phyloP scores from a whole-genome alignment of 176 grass and related monocot species.

The Triticum aestivum region IWGSC_CS_RefSeq_v2.1 NC_057806.1:327934665-327935164 shows the following conservation, averaged over 20 bases:
- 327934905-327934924: conserved; percentile 59
- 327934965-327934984: conserved; percentile 40
- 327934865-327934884: conserved; percentile 57
- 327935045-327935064: neutral
- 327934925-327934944: conserved; percentile 59
- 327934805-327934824: conserved; percentile 60
- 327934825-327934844: conserved; percentile 44
- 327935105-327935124: neutral
- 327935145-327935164: neutral
- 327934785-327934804: conserved; percentile 10
- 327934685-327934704: conserved; percentile 81
- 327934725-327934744: neutral
- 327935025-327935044: conserved; percentile 29
- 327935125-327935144: neutral
- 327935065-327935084: neutral
- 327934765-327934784: neutral
- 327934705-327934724: neutral
- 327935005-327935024: conserved; percentile 31
- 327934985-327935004: conserved; percentile 32
- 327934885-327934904: conserved; percentile 33
- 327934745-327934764: neutral
- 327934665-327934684: conserved; percentile 89
- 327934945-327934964: conserved; percentile 77
- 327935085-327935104: neutral
- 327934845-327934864: conserved; percentile 70